A percentile compares a stretch with the other conserved stretches of the same genome.
phyloP scores from a whole-genome alignment of 306 rosid genomes.

The Rosa multiflora region DNA sequence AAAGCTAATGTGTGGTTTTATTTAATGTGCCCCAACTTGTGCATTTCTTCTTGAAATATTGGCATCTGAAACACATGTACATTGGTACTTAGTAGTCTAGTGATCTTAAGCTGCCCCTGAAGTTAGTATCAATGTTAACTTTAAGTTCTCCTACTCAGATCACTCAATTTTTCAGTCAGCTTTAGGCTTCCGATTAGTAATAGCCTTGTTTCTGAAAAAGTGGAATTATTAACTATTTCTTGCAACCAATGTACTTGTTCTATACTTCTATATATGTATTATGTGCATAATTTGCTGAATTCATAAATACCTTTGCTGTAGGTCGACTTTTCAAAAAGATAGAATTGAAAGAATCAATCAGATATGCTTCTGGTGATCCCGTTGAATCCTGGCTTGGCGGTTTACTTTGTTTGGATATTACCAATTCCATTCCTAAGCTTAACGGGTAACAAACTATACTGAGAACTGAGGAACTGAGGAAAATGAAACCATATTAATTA shows the following conservation, averaged over 20 bases:
- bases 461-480: constrained; percentile 1
- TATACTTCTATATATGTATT: background rate
- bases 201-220: background rate
- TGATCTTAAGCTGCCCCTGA: background rate
- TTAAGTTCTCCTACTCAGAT: background rate
- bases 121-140: background rate
- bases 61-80: background rate
- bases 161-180: background rate
- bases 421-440: constrained; percentile 69
- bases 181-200: background rate
- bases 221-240: background rate
- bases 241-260: background rate
- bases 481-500: constrained; percentile 17
- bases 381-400: constrained; percentile 87
- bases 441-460: constrained; percentile 52
- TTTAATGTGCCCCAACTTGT: background rate
- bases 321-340: constrained; percentile 82
- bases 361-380: constrained; percentile 94
- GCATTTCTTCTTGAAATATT: background rate
- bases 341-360: constrained; percentile 80
- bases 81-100: background rate
- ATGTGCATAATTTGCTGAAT: constrained; percentile 22
- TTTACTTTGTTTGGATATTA: constrained; percentile 85
- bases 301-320: constrained; percentile 31
- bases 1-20: background rate